Base-by-base conservation (phyloP, 2,329 filamentous ascomycete species). In the Capronia coronata region DNA sequence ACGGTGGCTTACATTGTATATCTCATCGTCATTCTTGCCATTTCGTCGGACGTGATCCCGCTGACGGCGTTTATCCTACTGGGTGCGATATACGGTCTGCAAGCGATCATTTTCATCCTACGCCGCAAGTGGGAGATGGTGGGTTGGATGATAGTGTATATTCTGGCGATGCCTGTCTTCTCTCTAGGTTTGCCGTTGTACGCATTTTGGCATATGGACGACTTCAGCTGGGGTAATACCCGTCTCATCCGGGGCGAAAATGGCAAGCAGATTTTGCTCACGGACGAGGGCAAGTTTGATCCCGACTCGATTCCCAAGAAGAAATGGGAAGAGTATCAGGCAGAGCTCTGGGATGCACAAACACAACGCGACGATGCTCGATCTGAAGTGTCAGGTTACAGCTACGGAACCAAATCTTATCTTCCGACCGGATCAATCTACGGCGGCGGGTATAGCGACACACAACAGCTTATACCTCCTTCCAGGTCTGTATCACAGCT, bases 61-160 rank as follows among this genome's bases (percentile, higher is more conserved):
- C 70, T 91, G 49, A 94, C 86, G 0, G 84, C 93, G 1, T 94
- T 98, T 66, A 79, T 98, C 64, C 75, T 98, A 42, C 78, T 98
- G 8, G 93, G 80, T 62, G 91, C 86, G n/a, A 93, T 98, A 62
- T 98, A 97, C 67, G 93, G 93, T 80, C 73, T 98, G 11, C 93
- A 98, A 64, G 91, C 87, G 37, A 83, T 97, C 64, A 96, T 98
- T 67, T 98, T 98, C 74, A 95, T 97, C 62, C 65, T 96, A 49
- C 86, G 88, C 51, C 86, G 91, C 63, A 96, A 96, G 73, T 98
- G 93, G 93, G 91, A 98, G 68, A 97, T 97, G 91, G 85, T 98
- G 60, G 93, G 91, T 29, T 98, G 93, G 93, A 96, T 98, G 89
- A 76, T 98, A 60, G 82, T 98, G 56, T 98, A 98, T 69, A 79